phyloP scores from a whole-genome alignment of 805 yeast genomes.

The Saturnispora mendoncae region DNA sequence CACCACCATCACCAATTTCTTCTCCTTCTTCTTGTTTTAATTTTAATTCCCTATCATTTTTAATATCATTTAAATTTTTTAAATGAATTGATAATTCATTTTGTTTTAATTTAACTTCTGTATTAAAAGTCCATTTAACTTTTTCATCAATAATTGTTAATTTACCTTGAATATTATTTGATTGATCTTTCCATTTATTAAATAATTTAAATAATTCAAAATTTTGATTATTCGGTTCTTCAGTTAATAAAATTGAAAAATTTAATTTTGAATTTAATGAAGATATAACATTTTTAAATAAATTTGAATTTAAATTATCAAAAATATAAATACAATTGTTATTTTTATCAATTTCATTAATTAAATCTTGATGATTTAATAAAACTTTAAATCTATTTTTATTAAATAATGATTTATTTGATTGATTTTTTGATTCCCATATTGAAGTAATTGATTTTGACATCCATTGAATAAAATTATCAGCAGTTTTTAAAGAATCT shows the following conservation, averaged over 20 bases:
- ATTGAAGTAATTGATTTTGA: conserved; percentile 73
- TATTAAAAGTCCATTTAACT: conserved; percentile 28
- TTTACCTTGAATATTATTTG: conserved; percentile 44
- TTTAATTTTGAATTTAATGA: conserved; percentile 55
- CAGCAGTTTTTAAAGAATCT: conserved; percentile 69
- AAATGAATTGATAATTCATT: conserved; percentile 43
- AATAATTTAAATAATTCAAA: conserved; percentile 46
- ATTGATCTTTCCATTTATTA: conserved; percentile 34
- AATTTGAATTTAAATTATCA: conserved; percentile 55
- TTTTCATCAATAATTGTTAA: conserved; percentile 45
- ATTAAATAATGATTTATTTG: conserved; percentile 69
- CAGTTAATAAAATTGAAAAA: conserved; percentile 69
- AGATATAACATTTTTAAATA: conserved; percentile 39
- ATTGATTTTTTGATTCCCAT: conserved; percentile 60
- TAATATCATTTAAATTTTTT: conserved; percentile 36
- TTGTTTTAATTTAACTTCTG: conserved; percentile 44
- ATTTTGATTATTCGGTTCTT: conserved; percentile 39
- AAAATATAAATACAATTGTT: conserved; percentile 55
- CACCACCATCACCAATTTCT: conserved; percentile 19
- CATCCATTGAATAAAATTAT: conserved; percentile 95
- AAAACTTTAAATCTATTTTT: conserved; percentile 45
- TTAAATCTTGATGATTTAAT: conserved; percentile 27
- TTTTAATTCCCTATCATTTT: conserved; percentile 33
- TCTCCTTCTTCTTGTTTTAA: conserved; percentile 25
- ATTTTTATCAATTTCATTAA: conserved; percentile 1